Conservation (phyloP, 1,284 basidiomycete genomes). For the Vanrija pseudolonga region DNA sequence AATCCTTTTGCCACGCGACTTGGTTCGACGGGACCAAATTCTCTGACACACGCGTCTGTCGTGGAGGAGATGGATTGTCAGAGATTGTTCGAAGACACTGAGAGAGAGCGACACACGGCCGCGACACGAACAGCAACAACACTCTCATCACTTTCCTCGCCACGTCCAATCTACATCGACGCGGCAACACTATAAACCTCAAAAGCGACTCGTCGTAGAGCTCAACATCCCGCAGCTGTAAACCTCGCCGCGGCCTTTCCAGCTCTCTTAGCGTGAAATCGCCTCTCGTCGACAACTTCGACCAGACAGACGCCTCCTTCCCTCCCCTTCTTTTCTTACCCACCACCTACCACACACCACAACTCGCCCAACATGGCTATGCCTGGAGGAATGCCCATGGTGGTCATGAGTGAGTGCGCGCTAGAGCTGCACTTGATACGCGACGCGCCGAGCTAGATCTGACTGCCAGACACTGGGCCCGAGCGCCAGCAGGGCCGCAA, state of each 20-base stretch:
- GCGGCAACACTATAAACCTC: too few relatives aligned
- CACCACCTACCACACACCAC: not conserved
- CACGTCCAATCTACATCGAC: too few relatives aligned
- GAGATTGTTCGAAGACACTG: too few relatives aligned
- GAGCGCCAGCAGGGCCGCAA: slow-evolving; percentile 91
- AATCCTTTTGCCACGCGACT: too few relatives aligned
- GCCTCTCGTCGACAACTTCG: not conserved
- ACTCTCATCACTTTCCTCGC: too few relatives aligned
- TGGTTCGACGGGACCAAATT: too few relatives aligned
- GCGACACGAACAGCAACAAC: too few relatives aligned
- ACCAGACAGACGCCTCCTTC: not conserved
- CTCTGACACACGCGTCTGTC: too few relatives aligned
- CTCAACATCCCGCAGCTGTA: not conserved
- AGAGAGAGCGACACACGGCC: too few relatives aligned
- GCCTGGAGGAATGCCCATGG: slow-evolving; percentile 48
- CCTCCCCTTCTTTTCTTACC: not conserved
- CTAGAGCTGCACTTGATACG: not conserved
- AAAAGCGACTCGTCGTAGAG: too few relatives aligned
- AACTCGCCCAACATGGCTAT: slow-evolving; percentile 17
- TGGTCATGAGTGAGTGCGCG: slow-evolving; percentile 53
- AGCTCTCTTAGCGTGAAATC: not conserved
- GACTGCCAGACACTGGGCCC: slow-evolving; percentile 73
- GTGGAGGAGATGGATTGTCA: too few relatives aligned
- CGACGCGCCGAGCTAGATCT: slow-evolving; percentile 1
- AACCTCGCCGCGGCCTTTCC: not conserved